Evolutionary conservation across 352 stramenopile genomes (phyloP).

Genomic region (Phytophthora pseudosyringae): DNA sequence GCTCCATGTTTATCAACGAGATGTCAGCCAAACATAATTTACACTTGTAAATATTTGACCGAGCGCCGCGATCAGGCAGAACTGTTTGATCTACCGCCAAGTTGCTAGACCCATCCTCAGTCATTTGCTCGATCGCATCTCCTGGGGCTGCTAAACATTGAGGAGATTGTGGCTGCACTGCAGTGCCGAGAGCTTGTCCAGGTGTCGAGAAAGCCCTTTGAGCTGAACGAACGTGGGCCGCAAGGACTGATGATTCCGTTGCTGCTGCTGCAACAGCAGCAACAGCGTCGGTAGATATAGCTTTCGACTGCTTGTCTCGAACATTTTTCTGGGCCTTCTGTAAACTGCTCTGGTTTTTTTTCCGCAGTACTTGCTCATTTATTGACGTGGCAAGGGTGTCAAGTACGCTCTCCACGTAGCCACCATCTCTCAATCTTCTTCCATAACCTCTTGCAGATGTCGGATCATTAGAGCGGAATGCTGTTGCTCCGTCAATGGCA

Average conservation of each 20-base stretch:
- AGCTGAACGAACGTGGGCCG: slow-evolving; percentile 19
- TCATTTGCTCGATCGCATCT: neutral
- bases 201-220: slow-evolving; percentile 31
- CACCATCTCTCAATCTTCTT: slow-evolving; percentile 27
- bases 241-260: slow-evolving; percentile 13
- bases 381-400: neutral
- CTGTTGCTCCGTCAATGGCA: neutral
- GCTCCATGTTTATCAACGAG: slow-evolving; percentile 32
- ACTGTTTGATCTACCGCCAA: neutral
- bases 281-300: slow-evolving; percentile 16
- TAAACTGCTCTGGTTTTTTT: slow-evolving; percentile 5
- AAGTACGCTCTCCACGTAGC: slow-evolving; percentile 20
- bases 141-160: neutral
- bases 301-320: slow-evolving; percentile 19
- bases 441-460: slow-evolving; percentile 2
- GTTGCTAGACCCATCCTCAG: neutral
- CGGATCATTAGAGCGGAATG: neutral
- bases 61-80: neutral
- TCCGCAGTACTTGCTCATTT: neutral
- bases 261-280: slow-evolving; percentile 20
- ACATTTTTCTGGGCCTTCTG: slow-evolving; percentile 30
- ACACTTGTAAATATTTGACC: slow-evolving; percentile 18
- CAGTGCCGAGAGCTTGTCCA: slow-evolving; percentile 31
- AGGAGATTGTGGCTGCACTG: neutral
- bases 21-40: slow-evolving; percentile 46